Evolutionary conservation across 2,329 filamentous ascomycete species (phyloP), one percentile per base, ranked within the genome.

Genomic region (Plectosphaerella cucumerina): DNA sequence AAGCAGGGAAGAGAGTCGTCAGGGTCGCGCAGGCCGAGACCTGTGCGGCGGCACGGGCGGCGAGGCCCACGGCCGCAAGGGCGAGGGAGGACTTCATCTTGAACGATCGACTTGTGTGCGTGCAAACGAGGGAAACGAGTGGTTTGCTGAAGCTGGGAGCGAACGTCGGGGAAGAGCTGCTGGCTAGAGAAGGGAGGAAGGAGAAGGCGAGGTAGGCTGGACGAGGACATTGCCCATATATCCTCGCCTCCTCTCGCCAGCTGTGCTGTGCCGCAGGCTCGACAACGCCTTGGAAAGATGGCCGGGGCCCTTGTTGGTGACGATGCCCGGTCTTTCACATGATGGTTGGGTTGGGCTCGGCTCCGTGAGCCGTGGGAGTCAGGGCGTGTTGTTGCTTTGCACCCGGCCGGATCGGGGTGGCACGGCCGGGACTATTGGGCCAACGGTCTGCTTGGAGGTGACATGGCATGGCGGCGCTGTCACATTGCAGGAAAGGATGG

Each of bases 1-100:
- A 61, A 31, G 33, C 49, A 8, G 60, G 60, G 49, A 61, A 60
- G 12, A 53, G 41, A 14, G 52, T 59, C 1, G 59, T 59, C n/a
- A 60, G 39, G n/a, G 39, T 18, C n/a, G 17, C 39, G 39, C 39
- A 42, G 39, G 39, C 39, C 39, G n/a, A 18, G 39, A 42, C 39
- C 39, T 42, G 39, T n/a, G 39, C 39, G 18, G 39, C 39, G 17
- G 17, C 39, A 12, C 39, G 39, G 39, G 39, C 39, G n/a, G 39
- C 17, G 39, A 42, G 39, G 39, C 39, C 39, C n/a, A 17, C 39
- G n/a, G 20, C 39, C n/a, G 39, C 39, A 17, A 42, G 39, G 17
- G 17, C 39, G 18, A 18, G n/a, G 17, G 39, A 18, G 12, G n/a
- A 12, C 17, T 42, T 42, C 39, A 42, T 42, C 17, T 20, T 12